Conservation (phyloP, 441 rosid species). For the Corymbia calophylla region DNA sequence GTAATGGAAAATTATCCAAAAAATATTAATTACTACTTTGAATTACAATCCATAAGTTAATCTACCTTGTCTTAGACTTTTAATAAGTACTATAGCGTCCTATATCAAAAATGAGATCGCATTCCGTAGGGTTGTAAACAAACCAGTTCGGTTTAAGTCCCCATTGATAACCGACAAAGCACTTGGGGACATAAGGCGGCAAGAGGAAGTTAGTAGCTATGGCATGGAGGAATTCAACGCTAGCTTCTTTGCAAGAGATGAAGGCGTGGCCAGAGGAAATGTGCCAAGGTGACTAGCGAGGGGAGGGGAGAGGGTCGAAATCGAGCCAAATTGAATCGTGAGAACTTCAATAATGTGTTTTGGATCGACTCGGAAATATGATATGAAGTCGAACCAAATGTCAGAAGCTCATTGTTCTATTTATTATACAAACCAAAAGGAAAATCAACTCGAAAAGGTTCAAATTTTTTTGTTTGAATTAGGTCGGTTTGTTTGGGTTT, state of each 20-base stretch:
- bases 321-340: neutral
- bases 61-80: too few species aligned
- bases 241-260: slow-evolving; percentile 6
- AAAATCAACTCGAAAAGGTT: neutral
- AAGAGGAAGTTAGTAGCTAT: neutral
- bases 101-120: neutral
- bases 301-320: neutral
- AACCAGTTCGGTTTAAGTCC: neutral
- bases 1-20: neutral
- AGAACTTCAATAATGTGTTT: neutral
- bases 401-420: neutral
- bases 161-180: neutral
- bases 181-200: neutral
- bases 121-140: neutral
- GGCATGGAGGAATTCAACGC: neutral
- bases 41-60: too few species aligned
- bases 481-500: neutral
- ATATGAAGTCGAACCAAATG: neutral
- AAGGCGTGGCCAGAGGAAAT: neutral
- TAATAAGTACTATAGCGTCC: neutral
- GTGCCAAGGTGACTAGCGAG: neutral
- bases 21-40: too few species aligned
- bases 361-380: neutral
- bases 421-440: neutral
- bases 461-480: neutral